These are phyloP conservation scores for Nigrospora osmanthi DNA, from an alignment of 2,329 filamentous ascomycete species.

Conservation along the genomic window DNA sequence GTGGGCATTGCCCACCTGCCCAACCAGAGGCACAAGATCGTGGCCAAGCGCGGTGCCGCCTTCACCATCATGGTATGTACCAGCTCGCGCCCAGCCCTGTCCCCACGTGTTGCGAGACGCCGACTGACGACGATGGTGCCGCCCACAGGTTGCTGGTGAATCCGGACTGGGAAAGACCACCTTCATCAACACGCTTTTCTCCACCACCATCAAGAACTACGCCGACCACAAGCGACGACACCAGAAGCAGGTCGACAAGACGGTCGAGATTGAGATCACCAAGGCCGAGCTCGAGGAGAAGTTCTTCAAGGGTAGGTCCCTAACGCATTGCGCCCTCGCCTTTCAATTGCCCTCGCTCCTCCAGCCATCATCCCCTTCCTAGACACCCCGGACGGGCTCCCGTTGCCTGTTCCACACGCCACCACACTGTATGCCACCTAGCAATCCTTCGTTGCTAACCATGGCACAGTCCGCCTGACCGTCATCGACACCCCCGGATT, in stretches of 20 bases:
- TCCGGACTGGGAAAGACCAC: conserved; percentile 98
- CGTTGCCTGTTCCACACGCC: too few species aligned
- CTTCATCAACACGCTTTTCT: conserved; percentile 99
- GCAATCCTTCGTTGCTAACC: conserved; percentile 6
- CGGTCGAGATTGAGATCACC: conserved; percentile 99
- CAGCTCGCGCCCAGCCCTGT: not conserved
- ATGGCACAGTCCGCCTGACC: conserved; percentile 74
- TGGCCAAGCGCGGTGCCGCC: conserved; percentile 80
- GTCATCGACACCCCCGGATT: conserved; percentile 99
- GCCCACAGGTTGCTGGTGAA: conserved; percentile 82
- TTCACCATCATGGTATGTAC: conserved; percentile 94
- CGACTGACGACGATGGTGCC: conserved; percentile 5
- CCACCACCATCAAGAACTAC: conserved; percentile 99
- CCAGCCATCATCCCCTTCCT: conserved; percentile 6
- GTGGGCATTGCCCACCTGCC: conserved; percentile 70
- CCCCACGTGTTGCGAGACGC: not conserved
- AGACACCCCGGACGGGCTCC: too few species aligned
- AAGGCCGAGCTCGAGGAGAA: conserved; percentile 99
- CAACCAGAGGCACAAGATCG: conserved; percentile 65
- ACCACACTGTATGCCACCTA: conserved; percentile 6
- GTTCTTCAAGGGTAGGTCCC: conserved; percentile 90
- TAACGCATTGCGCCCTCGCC: not conserved
- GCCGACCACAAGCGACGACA: conserved; percentile 99
- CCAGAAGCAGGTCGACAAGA: conserved; percentile 99
- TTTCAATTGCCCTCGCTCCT: not conserved